Base-by-base conservation (phyloP, 345 rosid genomes). In the Aethionema arabicum region DNA sequence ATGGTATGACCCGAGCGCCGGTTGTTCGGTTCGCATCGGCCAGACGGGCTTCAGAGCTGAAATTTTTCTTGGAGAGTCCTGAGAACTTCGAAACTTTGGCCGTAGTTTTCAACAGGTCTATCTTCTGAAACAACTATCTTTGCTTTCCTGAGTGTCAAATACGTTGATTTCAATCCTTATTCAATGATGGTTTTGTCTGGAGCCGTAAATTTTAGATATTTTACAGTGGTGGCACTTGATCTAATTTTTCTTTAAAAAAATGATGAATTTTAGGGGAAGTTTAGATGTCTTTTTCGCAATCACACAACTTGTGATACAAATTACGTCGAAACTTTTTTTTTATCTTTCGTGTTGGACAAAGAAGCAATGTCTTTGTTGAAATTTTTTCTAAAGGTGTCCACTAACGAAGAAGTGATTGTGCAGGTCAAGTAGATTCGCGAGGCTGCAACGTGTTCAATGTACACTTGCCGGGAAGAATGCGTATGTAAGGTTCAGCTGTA, bases 1-100 rank as follows among this genome's bases (percentile, higher is more conserved):
- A 90, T 60, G 92, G 85, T 8, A 87, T 90, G 97, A 85, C 93
- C 2, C 67, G 97, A 53, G 93, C 97, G 3, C 97, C 97, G 0
- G 87, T 90, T 0, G 93, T 90, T 4, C 61, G 95, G 6, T 87
- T 90, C 32, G 72, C 60, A 0, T 68, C 85, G 0, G 91, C 86
- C 0, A 78, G 66, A 61, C 72, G 96, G 16, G 91, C 97, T 5
- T 33, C 97, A 0, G 85, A 84, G 33, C 76, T 90, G 72, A 90
- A 87, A 85, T 83, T 87, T 65, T 90, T 78, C 81, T 32, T 85
- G 74, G 97, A 90, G 72, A 76, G 74, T 75, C 85, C 91, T 0
- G 75, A 58, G 15, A 83, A 83, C 52, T 87, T 78, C 11, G 96
- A 87, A 12, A 81, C 90, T n/a, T 52, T 90, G 42, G 58, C 97